phyloP scores from a whole-genome alignment of 768 basidiomycete species.

The Mycena vitilis region DNA sequence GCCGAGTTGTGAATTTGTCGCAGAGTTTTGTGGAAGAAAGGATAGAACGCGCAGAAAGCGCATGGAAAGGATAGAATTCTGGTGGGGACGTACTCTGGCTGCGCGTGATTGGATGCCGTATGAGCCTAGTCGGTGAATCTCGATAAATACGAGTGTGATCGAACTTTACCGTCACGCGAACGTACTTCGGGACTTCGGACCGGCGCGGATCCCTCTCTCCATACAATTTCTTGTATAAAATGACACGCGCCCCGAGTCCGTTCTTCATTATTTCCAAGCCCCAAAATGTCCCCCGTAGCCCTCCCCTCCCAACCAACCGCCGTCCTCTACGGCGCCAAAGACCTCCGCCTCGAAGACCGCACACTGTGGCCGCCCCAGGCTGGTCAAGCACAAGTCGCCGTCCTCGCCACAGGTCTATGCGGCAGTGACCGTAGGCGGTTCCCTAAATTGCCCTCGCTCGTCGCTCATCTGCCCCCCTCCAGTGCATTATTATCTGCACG shows the following conservation, averaged over 20 bases:
- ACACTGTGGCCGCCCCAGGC: slow-evolving; percentile 76
- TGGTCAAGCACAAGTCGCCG: slow-evolving; percentile 83
- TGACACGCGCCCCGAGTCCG: slow-evolving; percentile 32
- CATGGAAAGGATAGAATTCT: slow-evolving; percentile 13
- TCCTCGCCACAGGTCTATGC: slow-evolving; percentile 90
- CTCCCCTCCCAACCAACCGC: slow-evolving; percentile 73
- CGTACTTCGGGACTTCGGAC: slow-evolving; percentile 19
- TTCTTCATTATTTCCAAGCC: slow-evolving; percentile 38
- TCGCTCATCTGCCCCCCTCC: slow-evolving; percentile 19
- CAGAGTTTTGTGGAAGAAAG: background rate
- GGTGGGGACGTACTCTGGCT: background rate
- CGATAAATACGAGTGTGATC: slow-evolving; percentile 18
- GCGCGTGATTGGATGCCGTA: slow-evolving; percentile 25
- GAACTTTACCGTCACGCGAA: slow-evolving; percentile 22
- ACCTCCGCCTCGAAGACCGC: slow-evolving; percentile 84
- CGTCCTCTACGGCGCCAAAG: slow-evolving; percentile 86
- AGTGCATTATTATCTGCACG: slow-evolving; percentile 94
- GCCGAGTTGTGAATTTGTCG: slow-evolving; percentile 13
- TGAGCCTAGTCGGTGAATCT: slow-evolving; percentile 2
- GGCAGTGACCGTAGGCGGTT: slow-evolving; percentile 78
- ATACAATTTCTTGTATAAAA: slow-evolving; percentile 27
- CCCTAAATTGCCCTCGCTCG: slow-evolving; percentile 5
- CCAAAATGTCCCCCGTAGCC: slow-evolving; percentile 54
- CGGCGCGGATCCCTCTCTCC: slow-evolving; percentile 23
- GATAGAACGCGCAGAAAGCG: background rate